A percentile compares a stretch with the other conserved stretches of the same genome.
These are phyloP conservation scores for Rhypophila decipiens DNA, from an alignment of 495 filamentous ascomycete genomes.

Conservation along the genomic window DNA sequence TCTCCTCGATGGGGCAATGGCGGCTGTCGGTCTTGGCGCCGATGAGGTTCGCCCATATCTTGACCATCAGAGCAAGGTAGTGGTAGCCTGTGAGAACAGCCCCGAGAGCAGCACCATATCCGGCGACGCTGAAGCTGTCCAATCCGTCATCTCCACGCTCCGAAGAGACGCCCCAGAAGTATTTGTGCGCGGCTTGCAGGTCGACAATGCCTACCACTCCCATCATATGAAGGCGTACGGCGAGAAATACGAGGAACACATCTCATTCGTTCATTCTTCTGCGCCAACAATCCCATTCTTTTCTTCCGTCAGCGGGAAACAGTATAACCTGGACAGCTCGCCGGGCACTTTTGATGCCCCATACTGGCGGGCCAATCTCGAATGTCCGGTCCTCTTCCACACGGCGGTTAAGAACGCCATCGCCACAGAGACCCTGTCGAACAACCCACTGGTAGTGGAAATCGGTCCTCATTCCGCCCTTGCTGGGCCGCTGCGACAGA, in stretches of 20 bases:
- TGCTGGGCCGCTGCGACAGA: slow-evolving; percentile 39
- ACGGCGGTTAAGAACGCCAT: slow-evolving; percentile 21
- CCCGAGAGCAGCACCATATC: slow-evolving; percentile 39
- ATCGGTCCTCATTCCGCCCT: slow-evolving; percentile 55
- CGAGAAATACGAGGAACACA: slow-evolving; percentile 23
- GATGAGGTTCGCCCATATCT: slow-evolving; percentile 16
- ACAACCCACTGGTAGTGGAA: too few species aligned
- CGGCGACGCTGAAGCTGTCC: slow-evolving; percentile 30
- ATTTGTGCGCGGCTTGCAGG: slow-evolving; percentile 38
- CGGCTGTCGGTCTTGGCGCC: slow-evolving; percentile 32
- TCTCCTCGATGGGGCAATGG: slow-evolving; percentile 33
- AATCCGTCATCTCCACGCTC: slow-evolving; percentile 20
- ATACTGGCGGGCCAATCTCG: slow-evolving; percentile 42
- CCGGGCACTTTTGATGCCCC: slow-evolving; percentile 8
- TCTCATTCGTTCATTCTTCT: slow-evolving; percentile 28
- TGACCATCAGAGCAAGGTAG: slow-evolving; percentile 14
- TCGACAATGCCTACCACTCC: slow-evolving; percentile 40
- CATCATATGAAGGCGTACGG: slow-evolving; percentile 30
- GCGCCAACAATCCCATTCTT: too few species aligned
- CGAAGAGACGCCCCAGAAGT: slow-evolving; percentile 15
- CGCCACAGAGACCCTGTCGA: too few species aligned
- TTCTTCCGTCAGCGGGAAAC: slow-evolving; percentile 27
- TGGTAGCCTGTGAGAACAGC: slow-evolving; percentile 44
- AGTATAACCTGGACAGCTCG: slow-evolving; percentile 10
- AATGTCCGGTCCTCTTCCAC: slow-evolving; percentile 38